Evolutionary conservation across 73 alveolate species (phyloP).

Genomic region (Paramecium pentaurelia): DNA sequence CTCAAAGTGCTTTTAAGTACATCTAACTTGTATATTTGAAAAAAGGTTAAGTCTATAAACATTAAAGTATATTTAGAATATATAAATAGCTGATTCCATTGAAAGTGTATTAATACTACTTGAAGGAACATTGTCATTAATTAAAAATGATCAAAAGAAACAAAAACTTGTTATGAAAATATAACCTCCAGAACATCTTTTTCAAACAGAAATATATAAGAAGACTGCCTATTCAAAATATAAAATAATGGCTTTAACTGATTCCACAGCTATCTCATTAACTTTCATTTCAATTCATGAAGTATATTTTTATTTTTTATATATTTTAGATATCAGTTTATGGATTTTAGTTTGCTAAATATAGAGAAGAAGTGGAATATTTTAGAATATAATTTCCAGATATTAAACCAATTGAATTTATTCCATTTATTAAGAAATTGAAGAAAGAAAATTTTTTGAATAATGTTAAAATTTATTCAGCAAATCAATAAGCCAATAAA

Average conservation of each 20-base stretch:
- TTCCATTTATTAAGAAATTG: background rate
- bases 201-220: background rate
- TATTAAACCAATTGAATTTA: background rate
- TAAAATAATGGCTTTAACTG: background rate
- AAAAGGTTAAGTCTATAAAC: slow-evolving; percentile 15
- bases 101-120: background rate
- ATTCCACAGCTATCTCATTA: background rate
- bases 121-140: background rate
- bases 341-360: slow-evolving; percentile 16
- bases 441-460: background rate
- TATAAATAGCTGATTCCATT: background rate
- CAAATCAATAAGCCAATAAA: background rate
- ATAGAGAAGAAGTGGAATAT: background rate
- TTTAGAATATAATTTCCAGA: background rate
- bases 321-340: background rate
- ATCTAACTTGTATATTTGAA: background rate
- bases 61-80: background rate
- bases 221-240: background rate
- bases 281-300: background rate
- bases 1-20: background rate
- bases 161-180: background rate
- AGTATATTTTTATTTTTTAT: background rate
- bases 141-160: background rate
- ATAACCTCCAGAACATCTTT: background rate
- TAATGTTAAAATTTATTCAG: background rate